Evolutionary conservation across 108 stramenopile species (phyloP), one percentile per base, ranked within the genome.

Genomic region (Stephanodiscus triporus): DNA sequence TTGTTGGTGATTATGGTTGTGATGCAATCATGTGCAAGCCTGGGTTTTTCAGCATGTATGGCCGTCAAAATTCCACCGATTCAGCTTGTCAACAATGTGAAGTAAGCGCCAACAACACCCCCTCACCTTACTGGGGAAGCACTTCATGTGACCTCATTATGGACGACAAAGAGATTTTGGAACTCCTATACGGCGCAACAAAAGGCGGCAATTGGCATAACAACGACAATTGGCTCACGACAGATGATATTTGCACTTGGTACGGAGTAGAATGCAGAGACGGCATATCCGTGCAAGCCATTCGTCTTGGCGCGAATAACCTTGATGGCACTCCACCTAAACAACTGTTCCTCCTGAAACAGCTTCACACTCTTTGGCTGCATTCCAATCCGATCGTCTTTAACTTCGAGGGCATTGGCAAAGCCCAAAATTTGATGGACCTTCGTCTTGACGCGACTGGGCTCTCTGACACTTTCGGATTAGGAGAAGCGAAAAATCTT

Each of bases 311-410:
- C 16, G 73, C 85, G 36, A 95, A 95, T 54, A 86, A 90, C 67
- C 73, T 95, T 22, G 76, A 82, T 5, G 91, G 91, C 59, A 86
- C 85, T 20, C 80, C 89, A 13, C 95, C 95, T 4, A 66, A 74
- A 55, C 86, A 92, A 68, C 81, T 95, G n/a, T 95, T 87, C 72
- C 63, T 78, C 34, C 72, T 95, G 29, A 66, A 75, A 13, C 87
- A 89, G 22, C 69, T 95, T 26, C 82, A 86, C 63, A 76, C 67
- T 14, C 71, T 95, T 16, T 92, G 89, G 92, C 38, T 95, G 9
- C 90, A 92, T 62, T 91, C 95, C 11, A 95, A 95, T 70, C 89
- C 88, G 6, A 84, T 92, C 29, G 63, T 83, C 26, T 84, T 92
- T 50, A 87, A 81, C 64, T 92, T 95, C 68, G 84, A 85, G 9